Conservation (phyloP, 2,329 filamentous ascomycete species). For the Fulvia fulva region DNA sequence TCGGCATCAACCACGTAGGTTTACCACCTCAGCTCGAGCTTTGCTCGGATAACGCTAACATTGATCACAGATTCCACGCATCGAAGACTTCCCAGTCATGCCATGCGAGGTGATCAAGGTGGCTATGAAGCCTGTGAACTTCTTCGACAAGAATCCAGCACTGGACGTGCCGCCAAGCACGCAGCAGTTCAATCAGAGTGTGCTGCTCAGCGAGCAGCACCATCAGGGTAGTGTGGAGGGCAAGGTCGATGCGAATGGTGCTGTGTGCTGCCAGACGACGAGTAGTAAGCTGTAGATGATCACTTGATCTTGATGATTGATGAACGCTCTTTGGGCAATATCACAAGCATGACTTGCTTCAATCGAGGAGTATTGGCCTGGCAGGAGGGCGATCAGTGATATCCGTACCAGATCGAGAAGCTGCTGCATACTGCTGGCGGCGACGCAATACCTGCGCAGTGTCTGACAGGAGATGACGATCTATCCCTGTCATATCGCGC, state of each 20-base stretch:
- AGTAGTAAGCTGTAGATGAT: constrained; percentile 4
- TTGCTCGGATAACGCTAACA: neutral
- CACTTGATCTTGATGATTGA: neutral
- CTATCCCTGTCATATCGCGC: neutral
- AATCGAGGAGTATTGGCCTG: too few relatives aligned
- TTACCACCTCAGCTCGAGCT: neutral
- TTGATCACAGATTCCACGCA: constrained; percentile 40
- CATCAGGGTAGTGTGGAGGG: constrained; percentile 6
- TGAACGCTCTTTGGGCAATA: too few relatives aligned
- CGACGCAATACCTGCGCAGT: too few relatives aligned
- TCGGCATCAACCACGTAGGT: constrained; percentile 51
- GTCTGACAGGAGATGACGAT: neutral
- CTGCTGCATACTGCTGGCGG: too few relatives aligned
- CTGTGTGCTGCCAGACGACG: constrained; percentile 2
- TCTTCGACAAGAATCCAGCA: constrained; percentile 57
- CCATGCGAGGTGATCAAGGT: constrained; percentile 56
- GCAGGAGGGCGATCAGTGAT: too few relatives aligned
- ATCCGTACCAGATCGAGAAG: too few relatives aligned
- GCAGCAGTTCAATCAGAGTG: constrained; percentile 9
- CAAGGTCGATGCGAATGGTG: constrained; percentile 1
- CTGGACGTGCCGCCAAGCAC: constrained; percentile 50
- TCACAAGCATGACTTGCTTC: too few relatives aligned
- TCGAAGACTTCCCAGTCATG: constrained; percentile 59
- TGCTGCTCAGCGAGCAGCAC: constrained; percentile 10
- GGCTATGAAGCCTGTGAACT: constrained; percentile 56